phyloP scores from a whole-genome alignment of 176 grass and related monocot species.

The Oryza rufipogon region DNA sequence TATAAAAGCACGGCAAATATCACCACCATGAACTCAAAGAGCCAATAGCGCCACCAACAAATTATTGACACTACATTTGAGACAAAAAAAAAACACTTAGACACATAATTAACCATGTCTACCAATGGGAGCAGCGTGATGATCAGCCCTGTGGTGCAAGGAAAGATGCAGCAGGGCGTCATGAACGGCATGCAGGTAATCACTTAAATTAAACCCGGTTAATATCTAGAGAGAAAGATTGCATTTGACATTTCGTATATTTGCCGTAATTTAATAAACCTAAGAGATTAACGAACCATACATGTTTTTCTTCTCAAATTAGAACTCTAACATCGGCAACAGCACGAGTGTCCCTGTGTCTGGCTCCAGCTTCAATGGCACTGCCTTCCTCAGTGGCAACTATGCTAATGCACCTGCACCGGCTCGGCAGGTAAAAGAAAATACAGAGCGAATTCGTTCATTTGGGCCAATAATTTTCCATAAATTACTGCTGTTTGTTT shows the following conservation, averaged over 20 bases:
- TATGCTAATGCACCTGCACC: not conserved
- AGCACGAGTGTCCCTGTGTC: not conserved
- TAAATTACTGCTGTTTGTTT: not conserved
- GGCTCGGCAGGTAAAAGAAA: not conserved
- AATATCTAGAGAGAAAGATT: no score
- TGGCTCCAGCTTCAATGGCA: not conserved
- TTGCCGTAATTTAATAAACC: not conserved
- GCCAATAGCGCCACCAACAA: not conserved
- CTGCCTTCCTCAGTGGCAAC: not conserved
- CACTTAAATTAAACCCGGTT: no score
- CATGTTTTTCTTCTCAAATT: not conserved
- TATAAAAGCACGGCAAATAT: not conserved
- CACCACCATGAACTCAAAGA: not conserved
- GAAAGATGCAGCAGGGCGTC: not conserved
- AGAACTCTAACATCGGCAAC: not conserved
- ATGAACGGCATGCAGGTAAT: not conserved
- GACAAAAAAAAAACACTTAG: not conserved
- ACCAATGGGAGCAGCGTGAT: not conserved
- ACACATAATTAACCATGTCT: not conserved
- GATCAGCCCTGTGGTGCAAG: constrained; percentile 1
- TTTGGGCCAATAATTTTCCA: not conserved
- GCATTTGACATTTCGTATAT: no score
- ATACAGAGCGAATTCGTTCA: not conserved
- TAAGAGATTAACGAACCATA: not conserved
- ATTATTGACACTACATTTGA: not conserved